Evolutionary conservation across 257 asterid species (phyloP).

Genomic region (Gynochthodes officinalis): DNA sequence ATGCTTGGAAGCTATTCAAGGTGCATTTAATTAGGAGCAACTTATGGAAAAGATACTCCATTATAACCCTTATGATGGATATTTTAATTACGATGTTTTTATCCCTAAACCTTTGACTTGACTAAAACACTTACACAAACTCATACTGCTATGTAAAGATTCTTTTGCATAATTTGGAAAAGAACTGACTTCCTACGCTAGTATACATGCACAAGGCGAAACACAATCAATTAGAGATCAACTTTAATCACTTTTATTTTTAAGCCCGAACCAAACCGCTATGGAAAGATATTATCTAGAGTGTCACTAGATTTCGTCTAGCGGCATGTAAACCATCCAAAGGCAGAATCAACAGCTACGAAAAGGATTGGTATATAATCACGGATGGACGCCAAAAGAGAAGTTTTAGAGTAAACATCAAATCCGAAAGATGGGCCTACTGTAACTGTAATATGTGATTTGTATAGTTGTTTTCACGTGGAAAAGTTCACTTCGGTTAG

Average conservation of each 20-base stretch:
- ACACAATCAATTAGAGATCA: no score
- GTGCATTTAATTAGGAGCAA: conserved; percentile 4
- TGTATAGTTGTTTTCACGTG: not conserved
- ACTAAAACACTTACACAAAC: conserved; percentile 6
- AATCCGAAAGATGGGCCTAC: conserved; percentile 1
- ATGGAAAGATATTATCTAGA: no score
- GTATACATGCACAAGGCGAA: conserved; percentile 2
- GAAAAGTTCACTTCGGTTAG: not conserved
- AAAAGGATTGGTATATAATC: no score
- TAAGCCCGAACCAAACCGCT: no score
- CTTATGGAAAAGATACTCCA: conserved; percentile 12
- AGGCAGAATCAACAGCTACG: no score
- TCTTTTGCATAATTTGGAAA: not conserved
- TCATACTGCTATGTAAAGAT: not conserved
- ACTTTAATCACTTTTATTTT: no score
- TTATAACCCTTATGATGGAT: conserved; percentile 1
- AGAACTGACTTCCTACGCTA: not conserved
- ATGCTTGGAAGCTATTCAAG: conserved; percentile 18
- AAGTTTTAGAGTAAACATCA: not conserved
- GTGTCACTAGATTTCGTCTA: no score
- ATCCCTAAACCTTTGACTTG: conserved; percentile 9
- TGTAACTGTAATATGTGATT: not conserved
- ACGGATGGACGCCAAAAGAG: not conserved
- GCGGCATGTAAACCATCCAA: no score
- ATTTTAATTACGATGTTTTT: conserved; percentile 1